Conservation (phyloP, 352 stramenopile genomes). For the Phytophthora pistaciae region DNA sequence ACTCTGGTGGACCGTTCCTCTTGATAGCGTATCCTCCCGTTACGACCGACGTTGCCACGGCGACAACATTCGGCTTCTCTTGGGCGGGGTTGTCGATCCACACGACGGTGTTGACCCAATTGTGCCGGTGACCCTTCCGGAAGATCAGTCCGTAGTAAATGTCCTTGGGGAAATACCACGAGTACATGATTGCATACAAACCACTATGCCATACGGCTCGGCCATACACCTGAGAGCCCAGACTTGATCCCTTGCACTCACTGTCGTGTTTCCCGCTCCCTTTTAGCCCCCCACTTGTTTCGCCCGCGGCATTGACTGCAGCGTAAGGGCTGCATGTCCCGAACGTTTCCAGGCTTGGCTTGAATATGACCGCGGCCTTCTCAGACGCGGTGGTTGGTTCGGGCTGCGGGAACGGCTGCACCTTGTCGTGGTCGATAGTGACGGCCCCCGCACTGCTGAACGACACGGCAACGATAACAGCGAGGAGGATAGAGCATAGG, state of each 20-base stretch:
- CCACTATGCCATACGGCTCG: neutral
- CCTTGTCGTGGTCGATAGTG: neutral
- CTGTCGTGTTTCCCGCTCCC: neutral
- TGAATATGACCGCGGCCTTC: neutral
- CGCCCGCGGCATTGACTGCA: neutral
- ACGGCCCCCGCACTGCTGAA: too few relatives aligned
- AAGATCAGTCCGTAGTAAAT: too few relatives aligned
- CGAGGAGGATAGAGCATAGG: too few relatives aligned
- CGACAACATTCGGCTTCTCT: too few relatives aligned
- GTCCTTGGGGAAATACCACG: constrained; percentile 13
- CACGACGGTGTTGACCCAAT: too few relatives aligned
- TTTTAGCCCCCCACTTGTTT: neutral
- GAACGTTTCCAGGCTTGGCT: neutral
- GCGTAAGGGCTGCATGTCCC: too few relatives aligned
- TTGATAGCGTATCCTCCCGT: too few relatives aligned
- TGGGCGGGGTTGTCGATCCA: too few relatives aligned
- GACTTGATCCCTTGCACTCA: neutral
- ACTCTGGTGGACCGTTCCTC: too few relatives aligned
- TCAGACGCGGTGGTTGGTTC: neutral
- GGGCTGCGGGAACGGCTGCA: neutral
- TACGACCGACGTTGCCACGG: too few relatives aligned
- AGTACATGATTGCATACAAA: constrained; percentile 12
- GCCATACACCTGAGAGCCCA: constrained; percentile 6
- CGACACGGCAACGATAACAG: too few relatives aligned
- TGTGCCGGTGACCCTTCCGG: too few relatives aligned